A percentile compares a stretch with the other conserved stretches of the same genome.
phyloP scores from a whole-genome alignment of 768 basidiomycete species.

The Kwoniella mangroviensis region DNA sequence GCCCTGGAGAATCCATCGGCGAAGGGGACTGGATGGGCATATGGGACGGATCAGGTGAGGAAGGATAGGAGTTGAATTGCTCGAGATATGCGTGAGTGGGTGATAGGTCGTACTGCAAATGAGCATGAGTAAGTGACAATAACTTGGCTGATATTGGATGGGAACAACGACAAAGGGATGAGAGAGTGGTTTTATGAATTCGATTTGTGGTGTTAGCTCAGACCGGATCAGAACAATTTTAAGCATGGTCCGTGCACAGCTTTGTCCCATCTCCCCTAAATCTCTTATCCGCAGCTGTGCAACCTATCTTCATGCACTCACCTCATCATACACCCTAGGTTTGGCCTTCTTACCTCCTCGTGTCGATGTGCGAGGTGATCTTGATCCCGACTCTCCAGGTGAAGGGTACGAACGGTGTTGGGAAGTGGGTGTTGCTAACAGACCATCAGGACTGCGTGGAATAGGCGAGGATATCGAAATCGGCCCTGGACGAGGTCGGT shows the following conservation, averaged over 20 bases:
- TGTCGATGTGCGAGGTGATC: slow-evolving; percentile 20
- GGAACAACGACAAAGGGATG: background rate
- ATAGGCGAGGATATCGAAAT: slow-evolving; percentile 27
- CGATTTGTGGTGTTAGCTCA: background rate
- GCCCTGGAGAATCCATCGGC: slow-evolving; percentile 26
- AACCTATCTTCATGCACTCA: slow-evolving; percentile 8
- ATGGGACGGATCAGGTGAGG: slow-evolving; percentile 38
- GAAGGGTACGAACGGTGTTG: slow-evolving; percentile 10
- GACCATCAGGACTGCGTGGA: slow-evolving; percentile 18
- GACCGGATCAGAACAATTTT: background rate
- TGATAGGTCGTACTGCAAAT: slow-evolving; percentile 40
- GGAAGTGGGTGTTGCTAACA: background rate
- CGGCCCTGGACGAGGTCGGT: slow-evolving; percentile 13
- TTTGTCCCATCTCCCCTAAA: background rate
- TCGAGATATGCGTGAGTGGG: slow-evolving; percentile 53
- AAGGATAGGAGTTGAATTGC: slow-evolving; percentile 38
- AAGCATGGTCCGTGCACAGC: background rate
- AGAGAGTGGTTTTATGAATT: background rate
- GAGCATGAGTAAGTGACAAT: background rate
- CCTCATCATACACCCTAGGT: slow-evolving; percentile 24
- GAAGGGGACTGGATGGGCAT: slow-evolving; percentile 27
- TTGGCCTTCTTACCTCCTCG: slow-evolving; percentile 13
- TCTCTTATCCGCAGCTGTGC: slow-evolving; percentile 4
- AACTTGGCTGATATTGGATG: too few relatives aligned
- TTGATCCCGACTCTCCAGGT: background rate